phyloP scores from a whole-genome alignment of 306 rosid species.

The Carpinus fangiana region DNA sequence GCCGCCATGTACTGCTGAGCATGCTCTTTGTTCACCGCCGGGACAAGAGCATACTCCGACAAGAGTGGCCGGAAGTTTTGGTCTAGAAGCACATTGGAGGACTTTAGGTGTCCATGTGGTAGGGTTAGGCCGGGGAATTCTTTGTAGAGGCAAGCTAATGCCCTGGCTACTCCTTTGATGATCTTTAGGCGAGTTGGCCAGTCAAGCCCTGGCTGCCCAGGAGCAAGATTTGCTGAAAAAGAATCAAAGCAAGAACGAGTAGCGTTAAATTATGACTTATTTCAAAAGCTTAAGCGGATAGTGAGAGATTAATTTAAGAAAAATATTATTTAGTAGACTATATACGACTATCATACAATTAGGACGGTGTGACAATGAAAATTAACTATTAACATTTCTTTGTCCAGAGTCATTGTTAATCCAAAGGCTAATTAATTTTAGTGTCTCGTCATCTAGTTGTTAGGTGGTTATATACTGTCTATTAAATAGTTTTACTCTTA shows the following conservation, averaged over 20 bases:
- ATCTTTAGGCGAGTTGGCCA: slow-evolving; percentile 78
- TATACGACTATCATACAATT: no score
- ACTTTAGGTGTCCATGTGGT: slow-evolving; percentile 86
- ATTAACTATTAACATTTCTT: no score
- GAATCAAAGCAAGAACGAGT: not conserved
- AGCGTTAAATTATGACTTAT: no score
- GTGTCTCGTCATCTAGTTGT: no score
- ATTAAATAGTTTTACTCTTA: no score
- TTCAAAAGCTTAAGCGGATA: no score
- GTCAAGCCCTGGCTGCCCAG: slow-evolving; percentile 35
- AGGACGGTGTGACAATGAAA: no score
- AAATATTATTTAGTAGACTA: no score
- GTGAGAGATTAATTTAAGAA: no score
- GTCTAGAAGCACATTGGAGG: slow-evolving; percentile 74
- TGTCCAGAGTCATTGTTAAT: no score
- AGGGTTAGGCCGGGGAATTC: slow-evolving; percentile 45
- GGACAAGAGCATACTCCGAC: slow-evolving; percentile 59
- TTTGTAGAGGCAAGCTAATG: slow-evolving; percentile 51
- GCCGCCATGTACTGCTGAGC: slow-evolving; percentile 68
- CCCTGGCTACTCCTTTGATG: slow-evolving; percentile 75
- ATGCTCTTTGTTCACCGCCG: slow-evolving; percentile 43
- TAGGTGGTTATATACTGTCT: no score
- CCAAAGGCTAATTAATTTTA: no score
- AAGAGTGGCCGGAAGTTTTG: slow-evolving; percentile 42
- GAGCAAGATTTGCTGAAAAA: slow-evolving; percentile 45